Percentiles rank a stretch among this genome's conserved stretches.
phyloP scores from a whole-genome alignment of 129 eudicot species.

The Lactuca sativa region DNA sequence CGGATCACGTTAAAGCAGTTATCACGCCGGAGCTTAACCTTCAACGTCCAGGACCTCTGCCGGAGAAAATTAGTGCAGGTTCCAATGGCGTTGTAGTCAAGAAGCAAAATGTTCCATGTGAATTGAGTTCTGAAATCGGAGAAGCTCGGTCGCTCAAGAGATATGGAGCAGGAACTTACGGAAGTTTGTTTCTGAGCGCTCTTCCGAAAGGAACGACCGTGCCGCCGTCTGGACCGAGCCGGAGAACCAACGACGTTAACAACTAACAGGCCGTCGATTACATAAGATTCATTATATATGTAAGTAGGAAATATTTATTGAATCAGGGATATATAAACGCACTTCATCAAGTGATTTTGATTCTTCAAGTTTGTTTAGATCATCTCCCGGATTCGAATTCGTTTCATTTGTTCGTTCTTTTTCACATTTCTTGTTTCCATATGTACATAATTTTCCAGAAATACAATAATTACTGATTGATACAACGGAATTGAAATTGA shows the following conservation, averaged over 20 bases:
- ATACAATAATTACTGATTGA: conserved; percentile 13
- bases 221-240: conserved; percentile 59
- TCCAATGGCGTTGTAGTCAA: conserved; percentile 9
- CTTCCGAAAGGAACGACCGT: conserved; percentile 50
- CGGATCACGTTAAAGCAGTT: background rate
- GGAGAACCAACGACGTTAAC: conserved; percentile 38
- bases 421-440: background rate
- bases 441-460: conserved; percentile 1
- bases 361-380: conserved; percentile 8
- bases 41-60: conserved; percentile 4
- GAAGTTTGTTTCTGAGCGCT: conserved; percentile 37
- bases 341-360: conserved; percentile 16
- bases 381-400: conserved; percentile 14
- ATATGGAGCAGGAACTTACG: conserved; percentile 21
- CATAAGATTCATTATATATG: background rate
- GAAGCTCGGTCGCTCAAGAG: conserved; percentile 19
- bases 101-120: conserved; percentile 32
- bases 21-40: conserved; percentile 2
- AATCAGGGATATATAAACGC: conserved; percentile 15
- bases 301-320: conserved; percentile 14
- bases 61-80: background rate
- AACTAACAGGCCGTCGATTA: conserved; percentile 24
- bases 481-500: background rate
- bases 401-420: conserved; percentile 17
- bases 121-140: conserved; percentile 11